These are phyloP conservation scores for Irpex rosettiformis DNA, from an alignment of 1,284 basidiomycete genomes.

Conservation along the genomic window DNA sequence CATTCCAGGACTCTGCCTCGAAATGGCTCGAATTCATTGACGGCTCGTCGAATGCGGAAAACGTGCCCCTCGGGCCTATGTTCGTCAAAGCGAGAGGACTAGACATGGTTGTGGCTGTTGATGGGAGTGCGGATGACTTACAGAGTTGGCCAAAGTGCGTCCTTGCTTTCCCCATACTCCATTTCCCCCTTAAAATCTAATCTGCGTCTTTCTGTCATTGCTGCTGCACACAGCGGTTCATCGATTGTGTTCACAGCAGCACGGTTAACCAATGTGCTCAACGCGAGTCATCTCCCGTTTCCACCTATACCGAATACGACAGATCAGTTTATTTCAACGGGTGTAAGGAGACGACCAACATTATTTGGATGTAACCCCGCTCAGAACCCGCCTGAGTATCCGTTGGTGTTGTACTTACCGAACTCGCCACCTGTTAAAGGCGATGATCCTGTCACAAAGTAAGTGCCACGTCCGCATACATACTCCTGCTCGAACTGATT, in stretches of 20 bases:
- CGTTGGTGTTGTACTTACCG: conserved; percentile 60
- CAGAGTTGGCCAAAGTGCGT: conserved; percentile 67
- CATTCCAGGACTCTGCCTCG: conserved; percentile 42
- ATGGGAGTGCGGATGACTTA: conserved; percentile 59
- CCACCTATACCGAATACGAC: conserved; percentile 56
- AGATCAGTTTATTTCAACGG: conserved; percentile 56
- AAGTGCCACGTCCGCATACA: conserved; percentile 19
- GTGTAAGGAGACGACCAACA: conserved; percentile 65
- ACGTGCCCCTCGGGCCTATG: conserved; percentile 61
- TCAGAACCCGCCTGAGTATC: conserved; percentile 47
- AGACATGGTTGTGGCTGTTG: conserved; percentile 70
- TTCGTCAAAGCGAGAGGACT: conserved; percentile 60
- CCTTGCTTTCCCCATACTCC: no score
- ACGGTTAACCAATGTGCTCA: conserved; percentile 43
- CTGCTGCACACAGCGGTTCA: conserved; percentile 50
- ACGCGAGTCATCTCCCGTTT: conserved; percentile 55
- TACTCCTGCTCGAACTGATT: background rate
- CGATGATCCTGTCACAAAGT: conserved; percentile 58
- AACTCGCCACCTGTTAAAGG: conserved; percentile 61
- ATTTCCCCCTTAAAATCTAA: no score
- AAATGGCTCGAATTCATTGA: conserved; percentile 57
- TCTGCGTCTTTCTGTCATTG: no score
- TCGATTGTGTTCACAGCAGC: conserved; percentile 37
- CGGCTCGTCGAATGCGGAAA: conserved; percentile 58
- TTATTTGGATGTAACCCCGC: conserved; percentile 74